Conservation (phyloP, 345 rosid species). For the Camelina laxa region DNA sequence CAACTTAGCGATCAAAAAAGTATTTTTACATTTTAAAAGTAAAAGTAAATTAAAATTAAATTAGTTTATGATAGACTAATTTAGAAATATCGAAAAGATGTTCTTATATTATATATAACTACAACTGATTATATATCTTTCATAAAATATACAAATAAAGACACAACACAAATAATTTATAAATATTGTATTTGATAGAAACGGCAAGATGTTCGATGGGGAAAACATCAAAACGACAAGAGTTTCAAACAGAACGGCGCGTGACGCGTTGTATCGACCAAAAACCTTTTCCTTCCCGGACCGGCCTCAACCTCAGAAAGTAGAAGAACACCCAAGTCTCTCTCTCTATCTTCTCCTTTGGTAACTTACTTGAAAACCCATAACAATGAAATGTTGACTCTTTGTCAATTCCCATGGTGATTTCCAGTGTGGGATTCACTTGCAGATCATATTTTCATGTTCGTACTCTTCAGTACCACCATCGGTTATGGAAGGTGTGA, state of each 20-base stretch:
- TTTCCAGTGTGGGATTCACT: constrained; percentile 55
- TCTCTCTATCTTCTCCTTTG: neutral
- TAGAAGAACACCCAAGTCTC: constrained; percentile 40
- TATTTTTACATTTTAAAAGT: no score
- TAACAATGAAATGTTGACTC: constrained; percentile 47
- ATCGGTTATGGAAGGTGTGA: constrained; percentile 63
- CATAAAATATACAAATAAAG: no score
- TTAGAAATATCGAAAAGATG: no score
- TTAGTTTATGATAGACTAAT: no score
- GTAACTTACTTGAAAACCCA: constrained; percentile 32
- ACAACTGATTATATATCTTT: no score
- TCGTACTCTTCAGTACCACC: constrained; percentile 48
- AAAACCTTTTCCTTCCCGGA: constrained; percentile 23
- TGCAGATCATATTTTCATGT: constrained; percentile 51
- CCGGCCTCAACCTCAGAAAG: constrained; percentile 28
- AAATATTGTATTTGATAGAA: neutral
- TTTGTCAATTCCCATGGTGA: constrained; percentile 48
- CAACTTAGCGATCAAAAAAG: no score
- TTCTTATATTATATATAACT: no score
- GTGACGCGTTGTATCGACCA: constrained; percentile 27
- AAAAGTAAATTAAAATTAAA: no score
- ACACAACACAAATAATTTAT: no score
- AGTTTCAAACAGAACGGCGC: neutral
- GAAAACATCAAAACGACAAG: constrained; percentile 13
- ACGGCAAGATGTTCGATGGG: constrained; percentile 30